phyloP scores from a whole-genome alignment of 2,329 filamentous ascomycete species.

The Pyrenophora teres region DNA sequence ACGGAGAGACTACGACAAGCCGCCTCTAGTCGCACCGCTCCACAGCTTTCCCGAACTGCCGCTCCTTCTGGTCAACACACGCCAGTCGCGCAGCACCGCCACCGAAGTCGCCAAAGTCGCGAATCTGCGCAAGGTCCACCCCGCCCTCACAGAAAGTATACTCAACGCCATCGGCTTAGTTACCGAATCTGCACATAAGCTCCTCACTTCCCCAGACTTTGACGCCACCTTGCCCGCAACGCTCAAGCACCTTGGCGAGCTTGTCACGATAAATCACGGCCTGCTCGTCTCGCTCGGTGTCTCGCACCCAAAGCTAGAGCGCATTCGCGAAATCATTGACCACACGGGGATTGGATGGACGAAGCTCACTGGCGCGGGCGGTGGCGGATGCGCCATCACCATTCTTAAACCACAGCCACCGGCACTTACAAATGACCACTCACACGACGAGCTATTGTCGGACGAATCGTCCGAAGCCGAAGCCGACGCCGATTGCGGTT shows the following conservation, averaged over 20 bases:
- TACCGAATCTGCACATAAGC: conserved; percentile 61
- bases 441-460: conserved; percentile 30
- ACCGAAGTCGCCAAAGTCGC: conserved; percentile 86
- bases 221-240: conserved; percentile 66
- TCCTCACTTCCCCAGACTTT: conserved; percentile 66
- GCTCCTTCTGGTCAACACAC: conserved; percentile 86
- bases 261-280: conserved; percentile 94
- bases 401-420: conserved; percentile 70
- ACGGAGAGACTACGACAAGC: conserved; percentile 74
- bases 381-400: conserved; percentile 94
- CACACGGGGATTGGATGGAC: conserved; percentile 92
- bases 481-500: conserved; percentile 30
- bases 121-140: conserved; percentile 71
- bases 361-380: conserved; percentile 93
- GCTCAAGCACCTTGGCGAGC: conserved; percentile 77
- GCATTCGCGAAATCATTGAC: conserved; percentile 83
- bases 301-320: conserved; percentile 90
- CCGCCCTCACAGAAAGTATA: conserved; percentile 77
- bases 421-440: conserved; percentile 52
- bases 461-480: conserved; percentile 34
- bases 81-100: conserved; percentile 82
- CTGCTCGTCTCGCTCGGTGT: conserved; percentile 89
- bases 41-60: conserved; percentile 92
- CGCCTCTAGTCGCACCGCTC: conserved; percentile 75
- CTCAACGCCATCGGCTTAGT: conserved; percentile 84